These are phyloP conservation scores for Lachnellula cervina DNA, from an alignment of 2,329 filamentous ascomycete species.

Conservation along the genomic window DNA sequence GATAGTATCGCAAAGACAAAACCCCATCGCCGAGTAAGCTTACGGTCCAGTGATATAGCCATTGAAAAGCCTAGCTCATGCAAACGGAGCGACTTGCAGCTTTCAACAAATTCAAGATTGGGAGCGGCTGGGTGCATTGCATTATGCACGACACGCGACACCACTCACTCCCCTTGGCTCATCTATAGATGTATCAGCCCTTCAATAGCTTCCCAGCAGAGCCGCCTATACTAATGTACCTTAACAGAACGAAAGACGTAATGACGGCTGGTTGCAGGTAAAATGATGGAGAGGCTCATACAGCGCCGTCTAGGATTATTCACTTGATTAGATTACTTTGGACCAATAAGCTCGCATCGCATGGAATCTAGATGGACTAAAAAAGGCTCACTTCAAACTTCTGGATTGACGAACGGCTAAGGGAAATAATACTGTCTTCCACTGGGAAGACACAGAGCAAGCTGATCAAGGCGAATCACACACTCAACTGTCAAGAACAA, in stretches of 20 bases:
- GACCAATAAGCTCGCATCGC: no score
- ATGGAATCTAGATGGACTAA: no score
- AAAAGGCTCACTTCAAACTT: no score
- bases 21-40: background rate
- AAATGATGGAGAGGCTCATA: no score
- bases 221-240: background rate
- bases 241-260: no score
- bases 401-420: no score
- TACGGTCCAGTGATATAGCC: background rate
- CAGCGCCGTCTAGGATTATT: no score
- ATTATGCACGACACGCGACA: background rate
- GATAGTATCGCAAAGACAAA: no score
- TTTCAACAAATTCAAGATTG: background rate
- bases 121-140: background rate
- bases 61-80: background rate
- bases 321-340: no score
- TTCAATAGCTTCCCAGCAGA: background rate
- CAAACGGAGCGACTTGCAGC: background rate
- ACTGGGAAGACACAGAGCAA: background rate
- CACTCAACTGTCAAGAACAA: background rate
- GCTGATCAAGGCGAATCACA: background rate
- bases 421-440: background rate
- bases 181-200: background rate
- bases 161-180: background rate
- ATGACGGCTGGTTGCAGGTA: no score